Base-by-base conservation (phyloP, 176 grass and related monocot genomes). In the Echinochloa phyllopogon region DNA sequence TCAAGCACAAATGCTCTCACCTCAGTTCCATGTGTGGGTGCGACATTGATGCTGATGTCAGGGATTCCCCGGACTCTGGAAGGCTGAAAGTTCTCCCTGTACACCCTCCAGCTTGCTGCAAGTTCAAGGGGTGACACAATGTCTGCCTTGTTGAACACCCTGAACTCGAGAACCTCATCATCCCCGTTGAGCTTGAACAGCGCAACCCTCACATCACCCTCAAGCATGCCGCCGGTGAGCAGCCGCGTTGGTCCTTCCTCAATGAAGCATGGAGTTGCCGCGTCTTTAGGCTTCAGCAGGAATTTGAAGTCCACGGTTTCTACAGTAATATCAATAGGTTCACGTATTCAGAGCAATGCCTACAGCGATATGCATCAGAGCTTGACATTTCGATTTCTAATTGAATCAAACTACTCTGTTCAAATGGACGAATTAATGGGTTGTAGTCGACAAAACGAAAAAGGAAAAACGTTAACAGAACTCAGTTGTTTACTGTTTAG, bases 301-400 rank as follows among this genome's bases (percentile, higher is more conserved):
- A 99, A 99, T 67, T 96, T 99, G 89, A 99, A 96, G 44, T 94
- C 93, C 29, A 99, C 84, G 10, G 93, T 90, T 87, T 99, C 96
- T 99, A 53, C 77, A 86, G 45, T 16, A 81, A 82, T 62, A 43
- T 49, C 12, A 53, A 29, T 29, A 68, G 5, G 42, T 20, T 6
- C 8, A 4, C 48, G 78, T 71, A 36, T 10, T 38, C 27, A 43
- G 12, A 20, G 15, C 6, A 79, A n/a, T 48, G 57, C 45, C 38
- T 25, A 33, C 37, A 82, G 13, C 13, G 43, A 24, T 72, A 64
- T 56, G 15, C 24, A 45, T 10, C 12, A 75, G 50, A 81, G 63
- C 21, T 53, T 20, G 41, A 38, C n/a, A 50, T 0, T 79, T 66
- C 5, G 2, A 49, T 56, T 86, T 39, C 63, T 70, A 37, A 39